Evolutionary conservation across 345 rosid genomes (phyloP).

Genomic region (Capsella bursapastoris): DNA sequence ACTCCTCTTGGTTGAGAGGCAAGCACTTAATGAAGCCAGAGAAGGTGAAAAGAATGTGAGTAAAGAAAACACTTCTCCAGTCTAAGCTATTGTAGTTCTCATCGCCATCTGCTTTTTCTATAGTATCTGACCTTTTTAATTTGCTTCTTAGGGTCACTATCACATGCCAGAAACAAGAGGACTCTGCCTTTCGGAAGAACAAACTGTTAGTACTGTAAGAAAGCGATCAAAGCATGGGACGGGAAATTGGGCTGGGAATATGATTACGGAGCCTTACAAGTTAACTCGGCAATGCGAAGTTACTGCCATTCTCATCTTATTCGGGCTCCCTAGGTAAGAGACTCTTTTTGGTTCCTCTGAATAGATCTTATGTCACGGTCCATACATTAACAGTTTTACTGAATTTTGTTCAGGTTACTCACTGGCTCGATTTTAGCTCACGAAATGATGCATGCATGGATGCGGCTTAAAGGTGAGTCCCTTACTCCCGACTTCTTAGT

Average conservation of each 20-base stretch:
- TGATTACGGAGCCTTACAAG: slow-evolving; percentile 81
- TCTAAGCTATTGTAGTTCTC: background rate
- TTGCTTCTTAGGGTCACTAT: slow-evolving; percentile 75
- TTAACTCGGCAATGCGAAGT: slow-evolving; percentile 85
- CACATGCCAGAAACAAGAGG: slow-evolving; percentile 99
- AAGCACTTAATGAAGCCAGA: slow-evolving; percentile 94
- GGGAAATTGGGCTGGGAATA: slow-evolving; percentile 60
- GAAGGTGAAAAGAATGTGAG: slow-evolving; percentile 93
- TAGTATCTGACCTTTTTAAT: slow-evolving; percentile 29
- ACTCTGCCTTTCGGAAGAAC: slow-evolving; percentile 96
- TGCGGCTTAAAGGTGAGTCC: slow-evolving; percentile 80
- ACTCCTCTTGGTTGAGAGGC: slow-evolving; percentile 91
- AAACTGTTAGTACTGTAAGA: slow-evolving; percentile 81
- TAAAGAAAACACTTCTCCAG: background rate
- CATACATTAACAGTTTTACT: background rate
- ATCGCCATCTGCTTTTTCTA: background rate
- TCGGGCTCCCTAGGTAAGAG: slow-evolving; percentile 92
- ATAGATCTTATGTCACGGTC: background rate
- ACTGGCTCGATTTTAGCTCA: slow-evolving; percentile 98
- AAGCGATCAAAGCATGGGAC: slow-evolving; percentile 71
- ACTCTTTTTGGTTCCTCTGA: background rate
- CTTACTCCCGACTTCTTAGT: background rate
- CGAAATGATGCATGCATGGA: slow-evolving; percentile 99
- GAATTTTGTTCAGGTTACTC: slow-evolving; percentile 60
- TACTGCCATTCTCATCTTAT: slow-evolving; percentile 93